phyloP scores from a whole-genome alignment of 73 alveolate genomes.

The Paramecium octaurelia region DNA sequence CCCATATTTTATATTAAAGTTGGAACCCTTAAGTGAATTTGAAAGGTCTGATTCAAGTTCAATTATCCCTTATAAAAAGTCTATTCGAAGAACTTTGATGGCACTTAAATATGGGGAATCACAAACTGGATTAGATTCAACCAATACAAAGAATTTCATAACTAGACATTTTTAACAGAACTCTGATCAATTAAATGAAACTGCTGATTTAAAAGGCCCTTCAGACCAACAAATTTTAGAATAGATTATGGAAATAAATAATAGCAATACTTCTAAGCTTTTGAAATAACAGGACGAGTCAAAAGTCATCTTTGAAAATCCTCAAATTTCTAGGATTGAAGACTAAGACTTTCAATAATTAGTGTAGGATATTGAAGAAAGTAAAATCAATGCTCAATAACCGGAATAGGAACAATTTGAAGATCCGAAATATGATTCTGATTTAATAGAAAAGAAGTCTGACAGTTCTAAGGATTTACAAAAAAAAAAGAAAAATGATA shows the following conservation, averaged over 20 bases:
- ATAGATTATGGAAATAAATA: background rate
- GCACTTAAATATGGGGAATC: background rate
- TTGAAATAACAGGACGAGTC: background rate
- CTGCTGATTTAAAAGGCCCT: background rate
- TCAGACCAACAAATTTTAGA: background rate
- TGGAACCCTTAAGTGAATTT: background rate
- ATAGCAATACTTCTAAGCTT: background rate
- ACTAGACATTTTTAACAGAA: background rate
- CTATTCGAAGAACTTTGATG: background rate
- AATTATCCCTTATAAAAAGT: background rate
- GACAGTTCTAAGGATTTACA: background rate
- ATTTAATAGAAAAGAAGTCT: background rate
- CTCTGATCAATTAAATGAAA: background rate
- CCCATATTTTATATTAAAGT: background rate
- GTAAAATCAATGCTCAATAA: background rate
- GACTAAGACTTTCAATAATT: background rate
- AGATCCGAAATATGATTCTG: conserved; percentile 24
- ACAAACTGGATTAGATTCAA: background rate
- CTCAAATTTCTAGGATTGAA: background rate
- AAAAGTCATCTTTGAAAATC: conserved; percentile 16
- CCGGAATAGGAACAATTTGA: background rate
- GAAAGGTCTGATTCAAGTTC: background rate
- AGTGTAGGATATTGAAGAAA: background rate
- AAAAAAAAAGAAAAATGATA: background rate
- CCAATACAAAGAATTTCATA: background rate